phyloP scores from a whole-genome alignment of 257 asterid genomes.

The Gentiana dahurica region DNA sequence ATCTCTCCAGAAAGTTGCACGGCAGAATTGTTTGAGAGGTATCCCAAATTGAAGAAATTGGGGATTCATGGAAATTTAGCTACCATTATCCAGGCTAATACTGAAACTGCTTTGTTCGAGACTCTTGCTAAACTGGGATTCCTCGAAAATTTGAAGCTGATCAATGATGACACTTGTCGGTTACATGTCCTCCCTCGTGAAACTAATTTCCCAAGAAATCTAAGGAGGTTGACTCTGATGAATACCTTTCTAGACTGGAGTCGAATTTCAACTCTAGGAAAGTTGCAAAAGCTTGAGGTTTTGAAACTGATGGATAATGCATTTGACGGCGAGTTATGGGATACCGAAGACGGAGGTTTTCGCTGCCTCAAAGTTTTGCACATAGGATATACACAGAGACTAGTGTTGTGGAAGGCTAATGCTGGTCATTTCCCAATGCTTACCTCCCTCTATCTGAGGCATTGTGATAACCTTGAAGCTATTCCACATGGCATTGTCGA shows the following conservation, averaged over 20 bases:
- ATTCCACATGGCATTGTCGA: slow-evolving; percentile 11
- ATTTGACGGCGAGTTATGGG: slow-evolving; percentile 14
- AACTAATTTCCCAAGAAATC: slow-evolving; percentile 11
- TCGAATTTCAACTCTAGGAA: slow-evolving; percentile 21
- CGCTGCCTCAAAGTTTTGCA: slow-evolving; percentile 5
- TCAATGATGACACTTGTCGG: slow-evolving; percentile 11
- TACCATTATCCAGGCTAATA: slow-evolving; percentile 10
- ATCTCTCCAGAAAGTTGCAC: slow-evolving; percentile 22
- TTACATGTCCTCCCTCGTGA: slow-evolving; percentile 1
- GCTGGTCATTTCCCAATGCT: slow-evolving; percentile 14
- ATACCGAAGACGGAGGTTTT: slow-evolving; percentile 12
- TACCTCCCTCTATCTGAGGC: slow-evolving; percentile 3
- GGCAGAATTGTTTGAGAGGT: slow-evolving; percentile 10
- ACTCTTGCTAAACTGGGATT: slow-evolving; percentile 2
- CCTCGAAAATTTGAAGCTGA: slow-evolving; percentile 17
- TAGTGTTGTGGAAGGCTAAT: slow-evolving; percentile 15
- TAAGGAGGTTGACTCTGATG: slow-evolving; percentile 11
- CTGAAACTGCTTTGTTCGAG: slow-evolving; percentile 10
- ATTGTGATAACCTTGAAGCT: slow-evolving; percentile 7
- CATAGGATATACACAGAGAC: slow-evolving; percentile 12
- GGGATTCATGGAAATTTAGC: slow-evolving; percentile 14
- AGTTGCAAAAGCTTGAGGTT: slow-evolving; percentile 18
- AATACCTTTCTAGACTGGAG: slow-evolving; percentile 24
- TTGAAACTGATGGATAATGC: slow-evolving; percentile 14
- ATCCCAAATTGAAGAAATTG: slow-evolving; percentile 18